Percentiles rank a stretch among this genome's conserved stretches.
These are phyloP conservation scores for Barnettozyma siamensis DNA, from an alignment of 805 yeast species.

Conservation along the genomic window DNA sequence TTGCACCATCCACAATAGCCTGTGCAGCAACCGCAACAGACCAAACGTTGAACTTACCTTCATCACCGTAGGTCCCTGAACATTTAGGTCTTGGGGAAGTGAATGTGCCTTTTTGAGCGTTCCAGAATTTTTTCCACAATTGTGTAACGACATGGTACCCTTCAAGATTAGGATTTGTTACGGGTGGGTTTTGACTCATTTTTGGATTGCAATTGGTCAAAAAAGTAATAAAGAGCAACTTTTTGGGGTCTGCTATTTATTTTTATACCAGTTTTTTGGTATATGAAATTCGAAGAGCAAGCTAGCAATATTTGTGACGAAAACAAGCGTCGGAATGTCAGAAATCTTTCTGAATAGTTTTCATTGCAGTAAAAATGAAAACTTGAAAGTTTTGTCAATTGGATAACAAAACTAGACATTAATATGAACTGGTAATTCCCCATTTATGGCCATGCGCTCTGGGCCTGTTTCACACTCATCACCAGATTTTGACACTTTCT, in stretches of 20 bases:
- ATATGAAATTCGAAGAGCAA: too few relatives aligned
- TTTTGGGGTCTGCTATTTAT: too few relatives aligned
- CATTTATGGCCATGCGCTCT: too few relatives aligned
- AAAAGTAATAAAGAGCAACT: too few relatives aligned
- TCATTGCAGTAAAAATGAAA: too few relatives aligned
- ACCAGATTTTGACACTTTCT: not conserved
- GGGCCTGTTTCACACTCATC: too few relatives aligned
- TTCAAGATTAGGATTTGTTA: constrained; percentile 21
- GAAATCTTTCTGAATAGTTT: too few relatives aligned
- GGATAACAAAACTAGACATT: too few relatives aligned
- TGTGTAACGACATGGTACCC: constrained; percentile 20
- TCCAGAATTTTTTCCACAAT: constrained; percentile 23
- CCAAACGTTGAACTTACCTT: constrained; percentile 60
- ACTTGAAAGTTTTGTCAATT: too few relatives aligned
- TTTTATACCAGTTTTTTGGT: not conserved
- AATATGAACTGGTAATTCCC: too few relatives aligned
- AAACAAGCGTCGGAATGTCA: too few relatives aligned
- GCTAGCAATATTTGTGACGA: too few relatives aligned
- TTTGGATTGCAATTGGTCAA: not conserved
- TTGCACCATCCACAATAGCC: constrained; percentile 61
- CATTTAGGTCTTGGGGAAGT: constrained; percentile 22
- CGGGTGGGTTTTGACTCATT: constrained; percentile 5
- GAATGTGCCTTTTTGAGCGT: constrained; percentile 19
- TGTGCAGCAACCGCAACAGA: constrained; percentile 61
- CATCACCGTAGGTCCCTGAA: constrained; percentile 44